Percentiles rank a stretch among this genome's conserved stretches.
Conservation (phyloP, 129 eudicot genomes). For the Sambucus nigra region DNA sequence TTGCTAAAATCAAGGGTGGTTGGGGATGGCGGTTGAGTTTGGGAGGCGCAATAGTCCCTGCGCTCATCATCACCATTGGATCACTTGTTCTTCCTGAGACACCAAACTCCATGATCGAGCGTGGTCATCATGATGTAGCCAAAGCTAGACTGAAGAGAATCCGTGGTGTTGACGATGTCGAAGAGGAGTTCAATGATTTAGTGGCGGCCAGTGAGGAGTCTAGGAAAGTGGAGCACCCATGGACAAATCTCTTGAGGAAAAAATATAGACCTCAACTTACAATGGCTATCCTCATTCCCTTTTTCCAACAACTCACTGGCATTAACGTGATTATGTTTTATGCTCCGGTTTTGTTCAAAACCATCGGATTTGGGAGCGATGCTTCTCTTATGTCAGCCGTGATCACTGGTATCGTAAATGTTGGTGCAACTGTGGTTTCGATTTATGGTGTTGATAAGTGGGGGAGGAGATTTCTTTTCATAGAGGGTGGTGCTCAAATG, state of each 20-base stretch:
- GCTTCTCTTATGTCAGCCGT: slow-evolving; percentile 87
- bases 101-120: slow-evolving; percentile 86
- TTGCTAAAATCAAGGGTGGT: slow-evolving; percentile 55
- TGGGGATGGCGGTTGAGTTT: slow-evolving; percentile 90
- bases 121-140: slow-evolving; percentile 50
- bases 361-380: slow-evolving; percentile 65
- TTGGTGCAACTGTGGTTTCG: slow-evolving; percentile 63
- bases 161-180: slow-evolving; percentile 57
- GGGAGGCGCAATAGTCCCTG: slow-evolving; percentile 91
- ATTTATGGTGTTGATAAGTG: slow-evolving; percentile 67
- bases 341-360: slow-evolving; percentile 88
- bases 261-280: slow-evolving; percentile 85
- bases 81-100: slow-evolving; percentile 72
- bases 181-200: slow-evolving; percentile 62
- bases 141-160: slow-evolving; percentile 37
- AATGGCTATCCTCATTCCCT: slow-evolving; percentile 79
- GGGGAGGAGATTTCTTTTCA: slow-evolving; percentile 79
- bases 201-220: slow-evolving; percentile 74
- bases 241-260: slow-evolving; percentile 58
- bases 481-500: slow-evolving; percentile 86
- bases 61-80: slow-evolving; percentile 58
- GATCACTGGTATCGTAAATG: slow-evolving; percentile 70
- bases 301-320: slow-evolving; percentile 87
- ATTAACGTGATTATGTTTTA: slow-evolving; percentile 91
- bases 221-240: slow-evolving; percentile 52